Evolutionary conservation across 495 filamentous ascomycete genomes (phyloP).

Genomic region (Penicillium paradoxum): DNA sequence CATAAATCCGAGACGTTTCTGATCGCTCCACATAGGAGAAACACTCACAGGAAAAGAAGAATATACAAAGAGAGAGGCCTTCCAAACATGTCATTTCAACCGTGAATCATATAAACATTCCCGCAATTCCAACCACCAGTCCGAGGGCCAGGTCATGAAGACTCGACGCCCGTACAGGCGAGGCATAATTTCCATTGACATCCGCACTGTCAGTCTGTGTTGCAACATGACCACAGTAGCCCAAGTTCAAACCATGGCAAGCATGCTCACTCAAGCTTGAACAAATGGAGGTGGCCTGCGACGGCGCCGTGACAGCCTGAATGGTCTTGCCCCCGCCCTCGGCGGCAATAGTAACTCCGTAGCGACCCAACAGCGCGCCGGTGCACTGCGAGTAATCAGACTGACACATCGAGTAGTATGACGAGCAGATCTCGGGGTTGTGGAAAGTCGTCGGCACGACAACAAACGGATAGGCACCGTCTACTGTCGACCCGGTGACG

Average conservation of each 20-base stretch:
- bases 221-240: conserved; percentile 46
- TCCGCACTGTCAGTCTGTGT: conserved; percentile 28
- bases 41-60: conserved; percentile 1
- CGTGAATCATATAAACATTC: conserved; percentile 39
- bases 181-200: conserved; percentile 31
- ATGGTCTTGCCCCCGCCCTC: conserved; percentile 57
- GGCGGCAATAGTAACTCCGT: conserved; percentile 42
- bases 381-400: conserved; percentile 61
- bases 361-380: conserved; percentile 48
- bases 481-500: conserved; percentile 40
- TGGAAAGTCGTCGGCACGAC: conserved; percentile 61
- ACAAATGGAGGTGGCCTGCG: conserved; percentile 60
- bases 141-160: conserved; percentile 42
- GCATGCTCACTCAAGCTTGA: conserved; percentile 56
- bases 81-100: conserved; percentile 7
- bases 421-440: conserved; percentile 59
- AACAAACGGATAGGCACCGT: conserved; percentile 57
- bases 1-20: background rate
- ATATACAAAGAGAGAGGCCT: conserved; percentile 7
- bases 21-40: background rate
- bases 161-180: conserved; percentile 25
- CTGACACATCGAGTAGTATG: conserved; percentile 61
- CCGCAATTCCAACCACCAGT: conserved; percentile 38
- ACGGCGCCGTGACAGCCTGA: conserved; percentile 46
- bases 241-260: conserved; percentile 54